Evolutionary conservation across 2,329 filamentous ascomycete genomes (phyloP).

Genomic region (Cephalotrichum gorgonifer): DNA sequence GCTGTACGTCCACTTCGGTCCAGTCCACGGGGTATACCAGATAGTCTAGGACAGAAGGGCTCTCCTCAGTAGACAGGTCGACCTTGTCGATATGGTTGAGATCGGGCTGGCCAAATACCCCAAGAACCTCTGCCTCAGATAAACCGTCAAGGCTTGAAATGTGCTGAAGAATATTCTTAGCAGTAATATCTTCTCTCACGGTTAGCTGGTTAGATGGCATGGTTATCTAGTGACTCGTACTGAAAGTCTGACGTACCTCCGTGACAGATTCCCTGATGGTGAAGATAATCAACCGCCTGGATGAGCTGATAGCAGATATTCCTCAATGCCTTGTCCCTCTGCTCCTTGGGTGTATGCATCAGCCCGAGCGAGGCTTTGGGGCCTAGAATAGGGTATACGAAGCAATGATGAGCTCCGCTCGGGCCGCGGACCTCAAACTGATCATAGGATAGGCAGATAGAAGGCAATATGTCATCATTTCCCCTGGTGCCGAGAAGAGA

Average conservation of each 20-base stretch:
- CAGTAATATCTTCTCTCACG: neutral
- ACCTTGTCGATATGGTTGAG: conserved; percentile 5
- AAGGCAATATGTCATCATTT: neutral
- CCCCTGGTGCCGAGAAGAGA: neutral
- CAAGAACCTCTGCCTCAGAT: conserved; percentile 8
- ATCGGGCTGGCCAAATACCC: conserved; percentile 9
- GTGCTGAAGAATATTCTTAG: neutral
- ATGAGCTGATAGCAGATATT: conserved; percentile 1
- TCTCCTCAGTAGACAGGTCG: conserved; percentile 6
- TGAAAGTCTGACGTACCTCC: neutral
- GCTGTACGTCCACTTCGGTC: conserved; percentile 6
- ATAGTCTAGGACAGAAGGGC: conserved; percentile 11
- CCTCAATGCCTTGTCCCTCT: conserved; percentile 8
- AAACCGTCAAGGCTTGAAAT: neutral
- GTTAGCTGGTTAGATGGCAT: neutral
- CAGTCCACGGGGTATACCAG: conserved; percentile 13
- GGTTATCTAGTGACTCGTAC: neutral
- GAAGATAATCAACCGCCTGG: neutral
- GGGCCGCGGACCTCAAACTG: conserved; percentile 13
- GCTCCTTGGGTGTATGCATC: conserved; percentile 4
- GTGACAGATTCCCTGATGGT: neutral
- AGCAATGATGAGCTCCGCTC: conserved; percentile 15
- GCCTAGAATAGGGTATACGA: conserved; percentile 17
- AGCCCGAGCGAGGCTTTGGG: conserved; percentile 12
- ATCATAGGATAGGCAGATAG: conserved; percentile 10